Conservation (phyloP, 306 rosid species). For the Begonia masoniana region DNA sequence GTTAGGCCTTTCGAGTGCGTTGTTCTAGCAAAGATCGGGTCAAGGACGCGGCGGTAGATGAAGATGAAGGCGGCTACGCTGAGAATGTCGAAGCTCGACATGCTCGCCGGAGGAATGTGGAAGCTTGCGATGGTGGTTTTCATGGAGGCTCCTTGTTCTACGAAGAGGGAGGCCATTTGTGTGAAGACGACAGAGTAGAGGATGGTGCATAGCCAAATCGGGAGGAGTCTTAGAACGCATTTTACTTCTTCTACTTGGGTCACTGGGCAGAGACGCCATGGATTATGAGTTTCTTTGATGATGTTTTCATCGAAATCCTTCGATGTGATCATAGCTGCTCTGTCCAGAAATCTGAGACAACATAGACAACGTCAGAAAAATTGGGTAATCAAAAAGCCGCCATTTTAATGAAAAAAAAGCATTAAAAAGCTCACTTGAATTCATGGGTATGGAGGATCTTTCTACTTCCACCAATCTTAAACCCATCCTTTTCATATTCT, state of each 20-base stretch:
- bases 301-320: slow-evolving; percentile 14
- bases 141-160: slow-evolving; percentile 81
- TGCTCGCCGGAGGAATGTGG: slow-evolving; percentile 74
- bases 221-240: slow-evolving; percentile 61
- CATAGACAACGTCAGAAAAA: not conserved
- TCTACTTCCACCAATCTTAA: slow-evolving; percentile 22
- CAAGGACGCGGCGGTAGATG: slow-evolving; percentile 39
- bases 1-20: slow-evolving; percentile 35
- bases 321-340: slow-evolving; percentile 46
- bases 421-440: slow-evolving; percentile 33
- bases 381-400: not conserved
- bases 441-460: slow-evolving; percentile 57
- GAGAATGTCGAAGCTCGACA: slow-evolving; percentile 73
- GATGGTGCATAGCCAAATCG: slow-evolving; percentile 75
- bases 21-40: slow-evolving; percentile 23
- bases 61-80: slow-evolving; percentile 60
- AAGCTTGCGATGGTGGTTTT: slow-evolving; percentile 38
- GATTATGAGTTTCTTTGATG: slow-evolving; percentile 20
- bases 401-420: not conserved
- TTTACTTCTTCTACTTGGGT: slow-evolving; percentile 82
- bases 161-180: slow-evolving; percentile 83
- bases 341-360: slow-evolving; percentile 51
- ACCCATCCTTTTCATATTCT: slow-evolving; percentile 15
- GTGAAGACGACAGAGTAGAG: slow-evolving; percentile 68
- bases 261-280: slow-evolving; percentile 51